Evolutionary conservation across 768 basidiomycete genomes (phyloP).

Genomic region (Tricholoma matsutake): DNA sequence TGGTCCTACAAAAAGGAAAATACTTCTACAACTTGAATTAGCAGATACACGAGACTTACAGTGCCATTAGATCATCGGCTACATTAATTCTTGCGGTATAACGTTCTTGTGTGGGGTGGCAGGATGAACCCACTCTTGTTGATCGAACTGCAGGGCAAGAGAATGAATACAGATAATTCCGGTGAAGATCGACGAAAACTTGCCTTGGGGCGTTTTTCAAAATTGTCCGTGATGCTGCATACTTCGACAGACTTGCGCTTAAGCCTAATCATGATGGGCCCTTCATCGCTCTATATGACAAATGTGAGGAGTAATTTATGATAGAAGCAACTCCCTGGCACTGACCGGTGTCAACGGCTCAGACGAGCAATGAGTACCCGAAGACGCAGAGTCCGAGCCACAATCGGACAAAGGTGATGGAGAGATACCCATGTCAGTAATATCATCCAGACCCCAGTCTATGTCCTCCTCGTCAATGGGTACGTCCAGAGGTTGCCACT

Average conservation of each 20-base stretch:
- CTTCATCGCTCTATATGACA: slow-evolving; percentile 5
- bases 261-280: slow-evolving; percentile 26
- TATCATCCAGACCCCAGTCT: slow-evolving; percentile 20
- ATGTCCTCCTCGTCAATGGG: slow-evolving; percentile 24
- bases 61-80: background rate
- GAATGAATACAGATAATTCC: background rate
- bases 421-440: slow-evolving; percentile 11
- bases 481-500: slow-evolving; percentile 22
- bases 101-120: slow-evolving; percentile 8
- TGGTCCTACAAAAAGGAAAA: background rate
- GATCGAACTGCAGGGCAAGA: slow-evolving; percentile 10
- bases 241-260: slow-evolving; percentile 36
- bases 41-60: background rate
- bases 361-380: slow-evolving; percentile 14
- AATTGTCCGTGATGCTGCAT: slow-evolving; percentile 11
- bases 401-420: slow-evolving; percentile 11
- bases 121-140: slow-evolving; percentile 14
- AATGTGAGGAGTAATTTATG: background rate
- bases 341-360: slow-evolving; percentile 31
- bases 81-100: slow-evolving; percentile 9
- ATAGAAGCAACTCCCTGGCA: background rate
- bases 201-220: slow-evolving; percentile 42
- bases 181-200: background rate
- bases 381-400: slow-evolving; percentile 13
- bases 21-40: background rate